These are phyloP conservation scores for Perilla frutescens DNA, from an alignment of 257 asterid genomes.

Conservation along the genomic window DNA sequence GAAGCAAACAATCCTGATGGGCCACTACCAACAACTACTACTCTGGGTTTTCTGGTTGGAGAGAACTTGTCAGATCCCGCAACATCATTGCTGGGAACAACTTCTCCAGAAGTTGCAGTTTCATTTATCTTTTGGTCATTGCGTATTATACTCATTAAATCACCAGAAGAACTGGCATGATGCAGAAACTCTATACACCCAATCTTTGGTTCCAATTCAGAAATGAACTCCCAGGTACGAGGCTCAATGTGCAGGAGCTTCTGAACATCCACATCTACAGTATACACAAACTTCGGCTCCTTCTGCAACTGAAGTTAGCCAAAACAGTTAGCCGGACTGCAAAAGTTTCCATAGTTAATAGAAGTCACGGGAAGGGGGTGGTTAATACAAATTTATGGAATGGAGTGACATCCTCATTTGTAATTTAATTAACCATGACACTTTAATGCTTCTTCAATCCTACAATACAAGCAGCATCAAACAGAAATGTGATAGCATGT, in stretches of 20 bases:
- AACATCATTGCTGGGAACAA: slow-evolving; percentile 25
- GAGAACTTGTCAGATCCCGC: slow-evolving; percentile 40
- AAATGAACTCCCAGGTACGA: slow-evolving; percentile 77
- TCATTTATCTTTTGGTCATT: slow-evolving; percentile 43
- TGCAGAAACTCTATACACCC: slow-evolving; percentile 71
- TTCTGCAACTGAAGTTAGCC: slow-evolving; percentile 54
- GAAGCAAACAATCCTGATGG: slow-evolving; percentile 97
- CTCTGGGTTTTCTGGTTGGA: slow-evolving; percentile 60
- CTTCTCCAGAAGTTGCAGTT: slow-evolving; percentile 41
- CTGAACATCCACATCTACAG: slow-evolving; percentile 79
- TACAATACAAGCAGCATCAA: not conserved
- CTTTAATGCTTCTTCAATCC: not conserved
- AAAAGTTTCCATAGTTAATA: slow-evolving; percentile 10
- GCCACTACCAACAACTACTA: slow-evolving; percentile 92
- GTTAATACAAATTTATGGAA: not conserved
- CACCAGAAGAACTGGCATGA: slow-evolving; percentile 51
- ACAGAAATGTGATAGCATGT: not conserved
- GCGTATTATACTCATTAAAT: slow-evolving; percentile 57
- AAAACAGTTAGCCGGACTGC: slow-evolving; percentile 28
- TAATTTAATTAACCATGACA: not conserved
- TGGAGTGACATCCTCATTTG: not conserved
- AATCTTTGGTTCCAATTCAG: slow-evolving; percentile 72
- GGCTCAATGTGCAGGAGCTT: slow-evolving; percentile 78
- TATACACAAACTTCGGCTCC: slow-evolving; percentile 87
- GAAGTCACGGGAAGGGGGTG: not conserved